phyloP scores from a whole-genome alignment of 2,329 filamentous ascomycete genomes.

The Botrytis aclada region DNA sequence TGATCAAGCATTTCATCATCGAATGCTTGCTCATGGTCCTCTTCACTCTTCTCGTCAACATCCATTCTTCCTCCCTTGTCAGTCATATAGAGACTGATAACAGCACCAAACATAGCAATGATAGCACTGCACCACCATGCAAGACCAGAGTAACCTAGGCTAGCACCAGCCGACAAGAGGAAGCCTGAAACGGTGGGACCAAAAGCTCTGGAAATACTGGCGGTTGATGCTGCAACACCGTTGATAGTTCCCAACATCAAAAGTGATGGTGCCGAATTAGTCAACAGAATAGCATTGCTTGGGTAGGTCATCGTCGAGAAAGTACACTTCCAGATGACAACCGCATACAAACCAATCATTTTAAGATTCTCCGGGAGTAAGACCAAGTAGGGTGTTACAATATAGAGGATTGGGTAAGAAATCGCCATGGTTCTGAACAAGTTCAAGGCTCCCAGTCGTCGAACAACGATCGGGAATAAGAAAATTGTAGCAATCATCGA shows the following conservation, averaged over 20 bases:
- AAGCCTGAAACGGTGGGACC: slow-evolving; percentile 85
- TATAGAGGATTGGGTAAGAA: slow-evolving; percentile 82
- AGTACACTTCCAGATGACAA: slow-evolving; percentile 89
- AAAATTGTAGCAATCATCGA: slow-evolving; percentile 76
- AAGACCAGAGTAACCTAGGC: slow-evolving; percentile 78
- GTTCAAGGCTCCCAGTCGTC: slow-evolving; percentile 71
- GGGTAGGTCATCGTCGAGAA: slow-evolving; percentile 90
- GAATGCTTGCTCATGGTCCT: slow-evolving; percentile 31
- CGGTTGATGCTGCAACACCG: slow-evolving; percentile 85
- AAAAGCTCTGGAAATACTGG: slow-evolving; percentile 82
- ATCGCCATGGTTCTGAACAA: slow-evolving; percentile 80
- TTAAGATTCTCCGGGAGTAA: slow-evolving; percentile 71
- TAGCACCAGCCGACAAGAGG: slow-evolving; percentile 76
- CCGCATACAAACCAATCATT: slow-evolving; percentile 70
- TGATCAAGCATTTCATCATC: slow-evolving; percentile 33
- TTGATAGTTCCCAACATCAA: slow-evolving; percentile 89
- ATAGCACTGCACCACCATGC: slow-evolving; percentile 90
- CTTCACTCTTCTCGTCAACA: slow-evolving; percentile 34
- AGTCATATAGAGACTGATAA: slow-evolving; percentile 72
- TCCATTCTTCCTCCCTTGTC: slow-evolving; percentile 46
- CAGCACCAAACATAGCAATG: slow-evolving; percentile 70
- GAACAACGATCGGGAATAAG: slow-evolving; percentile 75
- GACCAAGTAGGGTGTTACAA: slow-evolving; percentile 84
- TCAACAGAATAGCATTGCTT: slow-evolving; percentile 81
- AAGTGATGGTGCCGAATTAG: slow-evolving; percentile 81